Conservation (phyloP, 257 asterid genomes). For the Striga asiatica region DNA sequence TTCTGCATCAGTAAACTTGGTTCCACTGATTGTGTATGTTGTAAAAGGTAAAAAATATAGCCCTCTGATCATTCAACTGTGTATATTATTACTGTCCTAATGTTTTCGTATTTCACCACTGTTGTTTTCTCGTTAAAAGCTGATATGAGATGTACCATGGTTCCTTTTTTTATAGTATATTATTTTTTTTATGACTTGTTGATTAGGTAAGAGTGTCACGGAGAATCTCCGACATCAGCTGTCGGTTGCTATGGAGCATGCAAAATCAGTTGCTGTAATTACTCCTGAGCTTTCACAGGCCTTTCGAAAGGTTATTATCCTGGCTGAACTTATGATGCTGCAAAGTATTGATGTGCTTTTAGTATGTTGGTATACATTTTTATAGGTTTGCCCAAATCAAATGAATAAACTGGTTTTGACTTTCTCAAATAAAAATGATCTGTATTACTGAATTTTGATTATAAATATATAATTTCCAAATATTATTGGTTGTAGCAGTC, state of each 20-base stretch:
- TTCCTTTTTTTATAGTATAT: neutral
- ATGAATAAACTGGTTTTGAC: neutral
- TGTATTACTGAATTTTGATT: neutral
- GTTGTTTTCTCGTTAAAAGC: conserved; percentile 3
- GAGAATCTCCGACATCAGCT: conserved; percentile 35
- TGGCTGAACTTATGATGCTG: conserved; percentile 13
- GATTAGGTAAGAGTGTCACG: conserved; percentile 39
- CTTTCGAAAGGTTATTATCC: conserved; percentile 60
- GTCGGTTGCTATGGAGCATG: conserved; percentile 46
- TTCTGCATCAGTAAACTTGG: neutral
- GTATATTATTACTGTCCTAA: conserved; percentile 1
- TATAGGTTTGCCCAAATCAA: conserved; percentile 1
- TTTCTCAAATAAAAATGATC: neutral
- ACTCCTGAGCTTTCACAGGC: conserved; percentile 63
- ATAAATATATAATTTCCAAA: neutral
- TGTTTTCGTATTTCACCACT: conserved; percentile 4
- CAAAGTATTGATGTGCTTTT: too few relatives aligned
- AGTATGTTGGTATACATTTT: neutral
- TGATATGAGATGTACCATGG: neutral
- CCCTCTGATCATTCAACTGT: neutral
- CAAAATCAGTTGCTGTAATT: conserved; percentile 58
- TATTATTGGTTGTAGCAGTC: neutral
- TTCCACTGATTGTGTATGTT: neutral
- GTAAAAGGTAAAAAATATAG: neutral
- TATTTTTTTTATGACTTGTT: conserved; percentile 11